These are phyloP conservation scores for Phaseolus coccineus DNA, from an alignment of 331 rosid genomes.

Conservation along the genomic window DNA sequence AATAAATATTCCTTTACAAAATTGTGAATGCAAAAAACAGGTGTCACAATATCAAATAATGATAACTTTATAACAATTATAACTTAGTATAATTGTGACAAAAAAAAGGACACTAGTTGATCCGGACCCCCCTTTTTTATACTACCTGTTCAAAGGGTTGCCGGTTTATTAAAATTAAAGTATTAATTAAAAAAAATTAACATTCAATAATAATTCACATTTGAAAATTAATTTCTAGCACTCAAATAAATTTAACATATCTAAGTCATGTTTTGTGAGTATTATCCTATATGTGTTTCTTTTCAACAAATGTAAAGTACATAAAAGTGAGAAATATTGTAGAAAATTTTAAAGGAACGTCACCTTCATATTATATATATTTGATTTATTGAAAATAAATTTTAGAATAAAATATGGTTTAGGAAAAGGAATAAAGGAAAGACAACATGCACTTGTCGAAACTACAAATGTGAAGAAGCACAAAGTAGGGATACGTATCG, in stretches of 20 bases:
- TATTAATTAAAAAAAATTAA: not conserved
- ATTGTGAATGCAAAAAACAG: not conserved
- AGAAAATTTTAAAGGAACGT: not conserved
- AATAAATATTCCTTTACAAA: too few relatives aligned
- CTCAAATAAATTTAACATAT: too few relatives aligned
- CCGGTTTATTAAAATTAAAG: not conserved
- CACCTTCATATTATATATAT: not conserved
- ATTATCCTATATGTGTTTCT: not conserved
- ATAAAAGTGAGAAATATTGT: not conserved
- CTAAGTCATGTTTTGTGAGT: not conserved
- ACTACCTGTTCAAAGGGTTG: not conserved
- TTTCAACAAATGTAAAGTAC: not conserved
- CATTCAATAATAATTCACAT: not conserved
- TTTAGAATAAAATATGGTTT: not conserved
- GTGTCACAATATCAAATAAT: not conserved
- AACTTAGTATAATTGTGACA: not conserved
- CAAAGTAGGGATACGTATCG: not conserved
- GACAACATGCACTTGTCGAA: conserved; percentile 12
- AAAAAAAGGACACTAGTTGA: not conserved
- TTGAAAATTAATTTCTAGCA: not conserved
- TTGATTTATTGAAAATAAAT: not conserved
- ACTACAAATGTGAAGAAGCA: conserved; percentile 7
- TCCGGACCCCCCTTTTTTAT: not conserved
- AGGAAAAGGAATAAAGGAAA: not conserved
- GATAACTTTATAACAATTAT: too few relatives aligned